Conservation (phyloP, 2,329 filamentous ascomycete species). For the Talaromyces sp. region DNA sequence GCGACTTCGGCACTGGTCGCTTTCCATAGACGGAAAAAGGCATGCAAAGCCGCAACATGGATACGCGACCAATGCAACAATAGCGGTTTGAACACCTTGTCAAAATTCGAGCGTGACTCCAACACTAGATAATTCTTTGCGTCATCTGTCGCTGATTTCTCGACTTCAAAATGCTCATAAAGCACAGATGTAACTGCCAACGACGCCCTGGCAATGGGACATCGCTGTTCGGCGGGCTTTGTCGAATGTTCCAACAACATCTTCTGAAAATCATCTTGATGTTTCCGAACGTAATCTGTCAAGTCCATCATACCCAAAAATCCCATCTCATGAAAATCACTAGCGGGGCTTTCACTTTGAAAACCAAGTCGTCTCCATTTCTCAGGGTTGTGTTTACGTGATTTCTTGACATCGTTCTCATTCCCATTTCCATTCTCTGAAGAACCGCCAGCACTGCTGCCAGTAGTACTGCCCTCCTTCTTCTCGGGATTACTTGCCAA, state of each 20-base stretch:
- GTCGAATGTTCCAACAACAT: slow-evolving; percentile 82
- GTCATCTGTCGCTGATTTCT: slow-evolving; percentile 75
- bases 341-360: slow-evolving; percentile 77
- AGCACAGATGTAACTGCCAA: slow-evolving; percentile 80
- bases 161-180: slow-evolving; percentile 94
- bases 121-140: slow-evolving; percentile 67
- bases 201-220: slow-evolving; percentile 81
- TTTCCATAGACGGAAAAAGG: slow-evolving; percentile 92
- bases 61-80: slow-evolving; percentile 89
- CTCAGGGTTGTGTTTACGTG: slow-evolving; percentile 72
- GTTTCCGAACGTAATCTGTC: slow-evolving; percentile 84
- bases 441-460: neutral
- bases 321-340: slow-evolving; percentile 79
- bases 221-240: slow-evolving; percentile 64
- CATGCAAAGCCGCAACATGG: slow-evolving; percentile 77
- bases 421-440: slow-evolving; percentile 20
- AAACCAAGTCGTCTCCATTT: slow-evolving; percentile 94
- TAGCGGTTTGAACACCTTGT: slow-evolving; percentile 79
- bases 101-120: slow-evolving; percentile 71
- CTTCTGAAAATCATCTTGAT: slow-evolving; percentile 90
- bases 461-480: slow-evolving; percentile 22
- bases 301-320: slow-evolving; percentile 97
- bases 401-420: slow-evolving; percentile 48
- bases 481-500: slow-evolving; percentile 61
- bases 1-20: slow-evolving; percentile 74